Base-by-base conservation (phyloP, 345 rosid genomes). In the Cardiospermum halicacabum region DNA sequence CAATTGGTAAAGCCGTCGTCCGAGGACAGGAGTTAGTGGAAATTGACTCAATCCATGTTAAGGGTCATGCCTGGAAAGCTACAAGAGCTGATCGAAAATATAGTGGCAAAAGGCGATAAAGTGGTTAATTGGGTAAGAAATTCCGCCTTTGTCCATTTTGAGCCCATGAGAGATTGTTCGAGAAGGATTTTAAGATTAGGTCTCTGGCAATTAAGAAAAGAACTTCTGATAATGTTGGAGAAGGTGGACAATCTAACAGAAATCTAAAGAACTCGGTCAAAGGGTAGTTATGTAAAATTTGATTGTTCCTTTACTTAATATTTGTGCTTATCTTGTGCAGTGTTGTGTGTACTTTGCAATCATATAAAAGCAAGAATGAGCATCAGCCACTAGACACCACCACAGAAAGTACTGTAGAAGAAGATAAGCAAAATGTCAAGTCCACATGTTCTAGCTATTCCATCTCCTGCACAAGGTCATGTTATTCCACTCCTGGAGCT, bases 161-260 rank as follows among this genome's bases (percentile, higher is more conserved):
- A n/a, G n/a, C n/a, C n/a, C n/a, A n/a, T 85, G 84, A 58, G 62
- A 82, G 24, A 24, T 85, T 12, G 80, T 76, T 1, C 5, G 51
- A 58, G 40, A 58, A 36, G 60, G 73, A 73, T 42, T 9, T 21
- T 60, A 62, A 32, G 66, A 42, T 45, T 65, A 56, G 16, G 57
- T 53, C 76, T 61, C 65, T 60, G 40, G 21, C 48, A 18, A 28
- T 78, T 16, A 76, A 68, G 60, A 15, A 39, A 39, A 39, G 10
- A 15, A 39, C 43, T 15, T 9, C 12, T 11, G 47, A 7, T 39
- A 50, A 42, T 56, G 60, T 49, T 0, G 51, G 27, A 27, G 69
- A 39, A 39, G 43, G 43, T 7, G 43, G 43, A 9, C 43, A 39
- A 11, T 39, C 43, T 39, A 39, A 39, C 15, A 39, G 12, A 39